Conservation (phyloP, 768 basidiomycete species). For the Galerina marginata region DNA sequence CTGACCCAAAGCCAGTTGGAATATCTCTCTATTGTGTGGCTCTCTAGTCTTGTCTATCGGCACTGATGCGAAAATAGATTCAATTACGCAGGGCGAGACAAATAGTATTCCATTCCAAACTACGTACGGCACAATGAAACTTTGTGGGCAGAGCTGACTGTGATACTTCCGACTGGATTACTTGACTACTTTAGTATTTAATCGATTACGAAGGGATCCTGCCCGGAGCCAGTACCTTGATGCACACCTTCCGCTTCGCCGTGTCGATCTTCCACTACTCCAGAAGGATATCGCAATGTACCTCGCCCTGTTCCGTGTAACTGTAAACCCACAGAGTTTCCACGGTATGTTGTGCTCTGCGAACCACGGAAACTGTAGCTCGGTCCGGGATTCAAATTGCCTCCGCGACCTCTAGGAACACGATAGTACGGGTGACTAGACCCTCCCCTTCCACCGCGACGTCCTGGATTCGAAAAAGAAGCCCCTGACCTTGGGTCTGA, state of each 20-base stretch:
- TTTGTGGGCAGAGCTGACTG: not conserved
- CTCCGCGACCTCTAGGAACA: constrained; percentile 25
- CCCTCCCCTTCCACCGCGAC: constrained; percentile 23
- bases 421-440: constrained; percentile 13
- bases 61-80: constrained; percentile 8
- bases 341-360: constrained; percentile 22
- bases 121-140: not conserved
- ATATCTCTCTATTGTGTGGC: constrained; percentile 33
- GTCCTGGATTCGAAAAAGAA: constrained; percentile 21
- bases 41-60: not conserved
- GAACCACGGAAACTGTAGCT: constrained; percentile 17
- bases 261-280: constrained; percentile 11
- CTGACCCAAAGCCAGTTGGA: constrained; percentile 22
- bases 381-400: constrained; percentile 17
- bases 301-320: constrained; percentile 16
- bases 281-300: constrained; percentile 10
- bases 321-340: constrained; percentile 20
- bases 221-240: constrained; percentile 22
- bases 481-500: constrained; percentile 13
- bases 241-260: constrained; percentile 17
- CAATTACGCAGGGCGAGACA: constrained; percentile 13
- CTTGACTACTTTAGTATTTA: constrained; percentile 7
- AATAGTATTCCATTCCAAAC: not conserved
- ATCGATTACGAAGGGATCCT: constrained; percentile 29
- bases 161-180: not conserved